Base-by-base conservation (phyloP, 177 flowering plant genomes). In the Telopea speciosissima region DNA sequence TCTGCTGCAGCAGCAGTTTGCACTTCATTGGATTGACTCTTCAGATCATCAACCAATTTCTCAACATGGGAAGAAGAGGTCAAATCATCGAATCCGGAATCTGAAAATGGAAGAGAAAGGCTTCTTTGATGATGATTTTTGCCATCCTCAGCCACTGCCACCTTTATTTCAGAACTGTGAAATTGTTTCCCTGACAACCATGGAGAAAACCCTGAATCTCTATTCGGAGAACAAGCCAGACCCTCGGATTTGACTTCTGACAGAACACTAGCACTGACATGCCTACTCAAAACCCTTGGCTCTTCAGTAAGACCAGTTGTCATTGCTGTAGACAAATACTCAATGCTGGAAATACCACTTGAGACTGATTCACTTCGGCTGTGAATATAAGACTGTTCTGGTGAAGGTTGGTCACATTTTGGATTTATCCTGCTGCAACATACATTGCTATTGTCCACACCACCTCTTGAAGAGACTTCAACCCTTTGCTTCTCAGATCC, bases 1-100 rank as follows among this genome's bases (percentile, higher is more conserved):
- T 93, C 97, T 67, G 82, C 90, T 21, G 97, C 91, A 76, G 96
- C 94, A n/a, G 73, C 63, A 22, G 85, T 86, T 81, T 93, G 91
- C 42, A 67, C 74, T 60, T 89, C 91, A 56, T 65, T 75, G n/a
- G 90, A 84, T 63, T 66, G 80, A 72, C 87, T 89, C 25, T 74
- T 83, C 45, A 95, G 84, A 68, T 85, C 90, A 68, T 85, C 83
- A 67, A 91, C 81, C 74, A 95, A 77, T 63, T 82, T 80, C 74
- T 83, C 79, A 56, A 87, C 89, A 76, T 88, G 88, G 22, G 85
- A 79, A 71, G 76, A 61, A 67, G 90, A 74, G 62, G 88, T 86
- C 62, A 74, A 70, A 72, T 85, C 87, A 81, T 88, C 82, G 56
- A 65, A 74, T 12, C 73, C 83, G 0, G 79, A 77, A 17, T 79